These are phyloP conservation scores for Asparagopsis taxiformis DNA, from an alignment of 31 red algal species.

Conservation along the genomic window DNA sequence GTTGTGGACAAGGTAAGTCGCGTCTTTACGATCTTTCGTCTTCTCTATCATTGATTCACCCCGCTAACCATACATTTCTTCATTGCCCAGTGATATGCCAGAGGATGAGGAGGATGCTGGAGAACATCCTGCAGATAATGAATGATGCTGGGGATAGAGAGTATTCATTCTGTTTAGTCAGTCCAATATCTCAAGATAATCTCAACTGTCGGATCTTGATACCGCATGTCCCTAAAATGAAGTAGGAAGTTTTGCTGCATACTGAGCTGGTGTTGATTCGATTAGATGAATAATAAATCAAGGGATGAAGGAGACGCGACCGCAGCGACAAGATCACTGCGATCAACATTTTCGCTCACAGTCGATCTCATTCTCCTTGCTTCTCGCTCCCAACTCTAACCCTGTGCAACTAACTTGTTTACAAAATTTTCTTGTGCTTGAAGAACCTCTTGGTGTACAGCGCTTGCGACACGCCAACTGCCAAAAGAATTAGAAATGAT, in stretches of 20 bases:
- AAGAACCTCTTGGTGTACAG: slow-evolving; percentile 70
- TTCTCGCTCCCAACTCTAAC: slow-evolving; percentile 1
- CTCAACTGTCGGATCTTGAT: background rate
- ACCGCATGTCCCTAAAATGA: background rate
- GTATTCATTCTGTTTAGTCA: background rate
- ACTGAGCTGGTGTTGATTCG: background rate
- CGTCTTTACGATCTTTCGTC: too few relatives aligned
- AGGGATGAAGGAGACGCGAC: slow-evolving; percentile 15
- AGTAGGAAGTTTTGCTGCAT: background rate
- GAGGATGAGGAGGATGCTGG: slow-evolving; percentile 40
- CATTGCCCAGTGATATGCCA: slow-evolving; percentile 23
- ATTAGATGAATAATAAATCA: slow-evolving; percentile 13
- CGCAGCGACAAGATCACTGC: slow-evolving; percentile 9
- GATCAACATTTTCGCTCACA: slow-evolving; percentile 24
- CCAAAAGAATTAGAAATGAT: slow-evolving; percentile 41
- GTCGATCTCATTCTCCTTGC: slow-evolving; percentile 7
- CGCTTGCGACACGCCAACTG: slow-evolving; percentile 57
- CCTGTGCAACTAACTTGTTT: slow-evolving; percentile 9
- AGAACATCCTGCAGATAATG: slow-evolving; percentile 17
- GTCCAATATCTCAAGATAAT: background rate
- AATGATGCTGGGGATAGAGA: slow-evolving; percentile 6
- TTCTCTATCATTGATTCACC: background rate
- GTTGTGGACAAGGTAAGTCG: slow-evolving; percentile 84
- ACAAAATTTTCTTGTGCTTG: slow-evolving; percentile 77
- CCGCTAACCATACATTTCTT: background rate